Conservation (phyloP, 1,284 basidiomycete species). For the Vanrija sp. region DNA sequence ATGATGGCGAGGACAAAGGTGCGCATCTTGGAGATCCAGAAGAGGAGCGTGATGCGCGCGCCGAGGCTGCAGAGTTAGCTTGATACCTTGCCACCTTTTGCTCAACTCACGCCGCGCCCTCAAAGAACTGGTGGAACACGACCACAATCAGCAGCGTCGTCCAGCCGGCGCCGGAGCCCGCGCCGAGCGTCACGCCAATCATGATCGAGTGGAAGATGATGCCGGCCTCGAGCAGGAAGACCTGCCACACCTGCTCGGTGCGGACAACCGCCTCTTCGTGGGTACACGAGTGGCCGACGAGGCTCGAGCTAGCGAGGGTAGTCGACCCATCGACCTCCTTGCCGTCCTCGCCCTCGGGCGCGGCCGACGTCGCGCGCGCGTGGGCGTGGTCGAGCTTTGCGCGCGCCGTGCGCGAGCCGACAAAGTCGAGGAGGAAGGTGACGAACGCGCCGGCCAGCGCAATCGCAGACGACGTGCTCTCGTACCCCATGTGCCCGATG, state of each 20-base stretch:
- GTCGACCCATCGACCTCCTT: too few species aligned
- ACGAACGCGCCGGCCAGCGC: slow-evolving; percentile 38
- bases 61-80: slow-evolving; percentile 14
- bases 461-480: slow-evolving; percentile 49
- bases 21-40: slow-evolving; percentile 14
- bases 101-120: slow-evolving; percentile 19
- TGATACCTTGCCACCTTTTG: too few species aligned
- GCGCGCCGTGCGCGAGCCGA: slow-evolving; percentile 26
- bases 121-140: slow-evolving; percentile 40
- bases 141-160: slow-evolving; percentile 28
- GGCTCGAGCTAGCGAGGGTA: too few species aligned
- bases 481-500: slow-evolving; percentile 48
- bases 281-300: not conserved
- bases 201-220: slow-evolving; percentile 46
- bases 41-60: slow-evolving; percentile 28
- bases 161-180: slow-evolving; percentile 23
- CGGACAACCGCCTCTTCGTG: not conserved
- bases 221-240: slow-evolving; percentile 48
- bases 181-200: slow-evolving; percentile 29
- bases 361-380: too few species aligned
- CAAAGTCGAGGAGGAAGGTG: slow-evolving; percentile 45
- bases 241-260: slow-evolving; percentile 26
- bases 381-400: not conserved
- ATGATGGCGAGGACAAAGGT: slow-evolving; percentile 24
- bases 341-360: too few species aligned